phyloP scores from a whole-genome alignment of 345 rosid species.

The Eucalyptus tenuipes region DNA sequence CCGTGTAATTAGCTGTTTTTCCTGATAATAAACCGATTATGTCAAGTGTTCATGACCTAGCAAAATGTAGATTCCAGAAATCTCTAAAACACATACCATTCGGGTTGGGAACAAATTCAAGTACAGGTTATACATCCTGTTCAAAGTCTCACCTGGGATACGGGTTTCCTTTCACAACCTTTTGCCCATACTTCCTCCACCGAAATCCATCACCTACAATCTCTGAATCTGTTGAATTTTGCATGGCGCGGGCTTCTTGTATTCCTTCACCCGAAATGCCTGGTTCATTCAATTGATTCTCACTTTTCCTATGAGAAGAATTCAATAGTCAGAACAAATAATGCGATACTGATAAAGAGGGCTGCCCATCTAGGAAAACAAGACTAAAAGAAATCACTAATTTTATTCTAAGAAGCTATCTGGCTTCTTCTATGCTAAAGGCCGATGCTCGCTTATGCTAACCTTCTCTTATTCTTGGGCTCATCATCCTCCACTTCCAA shows the following conservation, averaged over 20 bases:
- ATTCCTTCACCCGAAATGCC: constrained; percentile 23
- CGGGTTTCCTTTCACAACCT: constrained; percentile 91
- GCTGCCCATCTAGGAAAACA: background rate
- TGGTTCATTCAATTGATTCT: constrained; percentile 40
- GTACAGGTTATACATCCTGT: background rate
- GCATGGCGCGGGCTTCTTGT: constrained; percentile 23
- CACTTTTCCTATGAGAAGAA: constrained; percentile 33
- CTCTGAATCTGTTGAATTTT: constrained; percentile 59
- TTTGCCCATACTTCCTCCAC: constrained; percentile 99
- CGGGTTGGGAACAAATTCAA: background rate
- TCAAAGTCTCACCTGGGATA: constrained; percentile 55
- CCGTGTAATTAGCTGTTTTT: background rate
- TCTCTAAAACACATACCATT: background rate
- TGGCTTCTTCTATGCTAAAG: background rate
- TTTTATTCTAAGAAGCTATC: background rate
- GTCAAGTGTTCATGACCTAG: background rate
- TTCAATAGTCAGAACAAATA: background rate
- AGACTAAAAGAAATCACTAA: background rate
- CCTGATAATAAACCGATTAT: background rate
- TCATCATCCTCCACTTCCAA: constrained; percentile 49
- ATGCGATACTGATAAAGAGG: background rate
- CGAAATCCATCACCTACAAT: constrained; percentile 82
- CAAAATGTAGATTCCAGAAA: background rate
- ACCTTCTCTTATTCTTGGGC: constrained; percentile 71
- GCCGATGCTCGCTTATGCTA: background rate